Base-by-base conservation (phyloP, 1,284 basidiomycete species). In the Waitea zeae region DNA sequence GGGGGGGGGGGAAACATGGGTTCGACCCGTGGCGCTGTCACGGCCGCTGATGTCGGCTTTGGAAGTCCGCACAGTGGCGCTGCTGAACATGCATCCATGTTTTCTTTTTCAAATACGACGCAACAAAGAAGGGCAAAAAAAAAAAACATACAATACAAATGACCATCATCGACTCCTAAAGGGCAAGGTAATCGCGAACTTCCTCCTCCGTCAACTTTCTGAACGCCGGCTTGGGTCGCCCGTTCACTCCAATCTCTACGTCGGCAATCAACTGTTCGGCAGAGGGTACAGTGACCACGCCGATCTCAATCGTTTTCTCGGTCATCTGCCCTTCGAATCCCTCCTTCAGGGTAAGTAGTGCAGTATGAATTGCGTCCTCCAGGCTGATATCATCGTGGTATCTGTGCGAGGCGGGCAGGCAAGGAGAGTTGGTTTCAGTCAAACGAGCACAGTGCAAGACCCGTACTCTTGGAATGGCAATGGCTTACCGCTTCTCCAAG, bases 261-360 rank as follows among this genome's bases (percentile, higher is more conserved):
- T 35, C 70, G 38, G 70, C 76, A 44, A 78, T 76, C 37, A 86
- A 62, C 50, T 88, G 81, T 44, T 76, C 73, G 17, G 65, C 51
- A 15, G 75, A 81, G 3, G 90, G 88, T 12, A 88, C 82, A 34
- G 86, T 88, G 40, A 98, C 73, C 32, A 99, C 78, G 31, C 95
- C 95, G 39, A 99, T 92, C 59, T 99, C 95, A 49, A 99, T 95
- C 22, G 95, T 99, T 64, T 97, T 93, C 61, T 97, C 93, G 14
- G 93, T 97, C 92, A 99, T 97, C 53, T 97, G 86, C 11, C 95
- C 95, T 57, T 99, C 95, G 47, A 97, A 97, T 6, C 93, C 93
- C 61, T 98, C 95, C 59, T 99, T 98, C 43, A 98, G 65, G 14
- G 95, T 99, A 43, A 99, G 61, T 27, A 99, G 71, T n/a, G 95